A percentile compares a stretch with the other conserved stretches of the same genome.
Evolutionary conservation across 805 yeast genomes (phyloP).

Genomic region (Ogataea haglerorum): DNA sequence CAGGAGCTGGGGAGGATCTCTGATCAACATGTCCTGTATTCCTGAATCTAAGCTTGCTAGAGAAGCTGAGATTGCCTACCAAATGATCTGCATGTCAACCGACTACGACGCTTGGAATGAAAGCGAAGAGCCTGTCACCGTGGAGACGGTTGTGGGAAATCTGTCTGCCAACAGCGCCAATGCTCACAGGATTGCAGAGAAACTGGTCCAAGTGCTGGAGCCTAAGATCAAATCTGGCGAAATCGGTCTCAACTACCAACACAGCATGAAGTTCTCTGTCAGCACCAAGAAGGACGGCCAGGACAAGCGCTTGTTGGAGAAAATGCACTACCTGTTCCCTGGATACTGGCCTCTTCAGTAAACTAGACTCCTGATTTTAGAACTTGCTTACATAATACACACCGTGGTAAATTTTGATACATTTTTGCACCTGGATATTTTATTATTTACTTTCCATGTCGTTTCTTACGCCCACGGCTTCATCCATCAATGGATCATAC

Average conservation of each 20-base stretch:
- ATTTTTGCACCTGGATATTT: background rate
- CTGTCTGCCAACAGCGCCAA: slow-evolving; percentile 82
- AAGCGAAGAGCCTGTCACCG: slow-evolving; percentile 93
- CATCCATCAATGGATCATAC: slow-evolving; percentile 19
- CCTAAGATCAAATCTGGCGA: slow-evolving; percentile 53
- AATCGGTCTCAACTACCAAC: slow-evolving; percentile 68
- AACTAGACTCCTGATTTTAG: background rate
- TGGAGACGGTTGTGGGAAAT: slow-evolving; percentile 93
- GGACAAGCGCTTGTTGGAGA: slow-evolving; percentile 66
- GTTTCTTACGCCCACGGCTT: slow-evolving; percentile 18
- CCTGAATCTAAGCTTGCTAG: slow-evolving; percentile 98
- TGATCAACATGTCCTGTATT: slow-evolving; percentile 93
- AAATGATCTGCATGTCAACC: slow-evolving; percentile 98
- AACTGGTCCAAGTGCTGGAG: slow-evolving; percentile 64
- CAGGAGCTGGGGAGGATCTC: slow-evolving; percentile 85
- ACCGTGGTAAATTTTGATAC: background rate
- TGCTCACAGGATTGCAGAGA: slow-evolving; percentile 74
- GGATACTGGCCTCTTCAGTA: slow-evolving; percentile 67
- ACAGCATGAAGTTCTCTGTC: slow-evolving; percentile 77
- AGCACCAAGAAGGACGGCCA: slow-evolving; percentile 74
- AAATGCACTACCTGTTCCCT: slow-evolving; percentile 86
- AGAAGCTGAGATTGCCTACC: slow-evolving; percentile 95
- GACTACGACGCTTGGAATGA: slow-evolving; percentile 99
- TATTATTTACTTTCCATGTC: slow-evolving; percentile 15
- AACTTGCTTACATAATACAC: slow-evolving; percentile 3